Evolutionary conservation across 2,329 filamentous ascomycete species (phyloP).

Genomic region (Leptographium procerum): DNA sequence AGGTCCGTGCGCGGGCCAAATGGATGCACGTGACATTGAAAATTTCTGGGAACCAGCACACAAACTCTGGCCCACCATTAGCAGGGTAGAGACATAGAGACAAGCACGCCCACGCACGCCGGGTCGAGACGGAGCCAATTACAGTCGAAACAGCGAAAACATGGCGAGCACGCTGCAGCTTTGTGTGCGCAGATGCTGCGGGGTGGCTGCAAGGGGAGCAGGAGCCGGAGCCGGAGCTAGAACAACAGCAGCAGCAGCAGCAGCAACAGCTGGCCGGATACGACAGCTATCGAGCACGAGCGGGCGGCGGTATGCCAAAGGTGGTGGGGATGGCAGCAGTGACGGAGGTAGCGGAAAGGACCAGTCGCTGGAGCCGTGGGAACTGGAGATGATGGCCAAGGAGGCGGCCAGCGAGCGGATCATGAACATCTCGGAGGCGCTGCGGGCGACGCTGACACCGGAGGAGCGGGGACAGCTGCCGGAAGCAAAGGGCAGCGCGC

Average conservation of each 20-base stretch:
- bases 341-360: not conserved
- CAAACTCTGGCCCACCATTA: not conserved
- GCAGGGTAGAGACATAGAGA: not conserved
- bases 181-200: constrained; percentile 24
- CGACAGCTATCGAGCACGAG: constrained; percentile 7
- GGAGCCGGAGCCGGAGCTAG: not conserved
- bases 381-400: constrained; percentile 4
- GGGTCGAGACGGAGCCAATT: not conserved
- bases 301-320: not conserved
- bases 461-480: not conserved
- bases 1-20: too few species aligned
- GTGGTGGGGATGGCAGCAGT: not conserved
- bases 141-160: not conserved
- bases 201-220: not conserved
- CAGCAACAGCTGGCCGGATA: not conserved
- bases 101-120: not conserved
- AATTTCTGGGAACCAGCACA: not conserved
- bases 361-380: constrained; percentile 12
- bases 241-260: not conserved
- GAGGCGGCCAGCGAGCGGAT: constrained; percentile 1
- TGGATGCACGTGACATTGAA: too few species aligned
- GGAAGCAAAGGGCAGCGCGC: constrained; percentile 1
- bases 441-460: constrained; percentile 1
- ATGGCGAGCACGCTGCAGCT: constrained; percentile 32
- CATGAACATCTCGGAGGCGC: constrained; percentile 1